Base-by-base conservation (phyloP, 768 basidiomycete species). In the Calocera cornea region DNA sequence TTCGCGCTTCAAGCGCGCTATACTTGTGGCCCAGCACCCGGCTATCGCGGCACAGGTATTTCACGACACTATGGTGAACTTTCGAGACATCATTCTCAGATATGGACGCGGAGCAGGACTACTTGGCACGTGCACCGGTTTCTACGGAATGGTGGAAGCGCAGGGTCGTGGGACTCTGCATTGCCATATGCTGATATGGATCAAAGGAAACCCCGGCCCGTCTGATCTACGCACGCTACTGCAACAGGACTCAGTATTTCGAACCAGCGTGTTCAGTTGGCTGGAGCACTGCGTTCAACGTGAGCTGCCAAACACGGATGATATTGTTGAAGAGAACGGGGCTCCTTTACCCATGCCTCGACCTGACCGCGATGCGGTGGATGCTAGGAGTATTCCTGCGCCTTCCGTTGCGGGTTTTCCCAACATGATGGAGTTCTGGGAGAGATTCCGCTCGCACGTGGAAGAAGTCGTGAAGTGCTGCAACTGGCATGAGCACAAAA, bases 61-160 rank as follows among this genome's bases (percentile, higher is more conserved):
- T 68, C 71, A 81, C 69, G 67, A 77, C 0, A 78, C 77, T 31
- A 80, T 82, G 72, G 71, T 75, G 22, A 72, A 74, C 0, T 79
- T 82, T 67, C 65, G 0, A 50, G 70, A 11, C 1, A 70, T 1
- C 11, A 12, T 38, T 40, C 69, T 34, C 1, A 47, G 10, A 64
- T 73, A 36, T 72, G 71, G 44, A 24, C 7, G 19, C 5, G 44
- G 44, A 24, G 19, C 5, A 1, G 78, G 81, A 0, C 49, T 80
- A 0, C 66, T 81, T 0, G 80, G 81, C 0, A 8, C 47, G 1
- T 72, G 76, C 0, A 75, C 71, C 12, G 77, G 72, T 0, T 79
- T 78, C 67, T 82, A 80, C 69, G 80, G 81, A 1, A 76, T 76
- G 67, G 76, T 78, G 0, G 79, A 81, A 71, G 75, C 78, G 2